Base-by-base conservation (phyloP, 108 stramenopile genomes). In the Stephanodiscus minutulus region DNA sequence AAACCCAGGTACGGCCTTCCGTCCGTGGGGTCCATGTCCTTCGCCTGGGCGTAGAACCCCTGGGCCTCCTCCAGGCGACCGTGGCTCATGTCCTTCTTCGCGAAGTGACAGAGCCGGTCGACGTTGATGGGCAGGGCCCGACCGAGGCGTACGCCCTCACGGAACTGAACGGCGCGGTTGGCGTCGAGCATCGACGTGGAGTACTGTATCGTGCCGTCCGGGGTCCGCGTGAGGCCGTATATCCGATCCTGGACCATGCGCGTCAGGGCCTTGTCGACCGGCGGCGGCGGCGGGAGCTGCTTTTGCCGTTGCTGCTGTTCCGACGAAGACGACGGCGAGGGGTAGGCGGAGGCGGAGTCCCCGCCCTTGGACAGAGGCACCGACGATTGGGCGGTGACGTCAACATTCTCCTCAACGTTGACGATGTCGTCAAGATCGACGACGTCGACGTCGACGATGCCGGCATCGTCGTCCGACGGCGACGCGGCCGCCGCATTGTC, bases 1-100 rank as follows among this genome's bases (percentile, higher is more conserved):
- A 95, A 73, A n/a, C 94, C 94, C 22, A 95, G 77, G 61, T 92
- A 95, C 21, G 90, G 85, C 66, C 91, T 66, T 20, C 94, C 94
- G 77, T 95, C 91, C 21, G 78, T 83, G 6, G 91, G 89, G 68
- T 91, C 87, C 61, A 91, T 85, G 25, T 62, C 44, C 43, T 88
- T 59, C 1, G 87, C 87, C 70, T 77, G 10, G 28, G 76, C 50
- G 67, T 91, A 91, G 41, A 68, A 73, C 41, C 83, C 85, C 68
- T 82, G 68, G 12, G 90, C 90, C 70, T 91, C 90, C 53, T 88
- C 87, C 46, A 91, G 33, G 22, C 83, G 70, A 6, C 82, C 82
- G 43, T 82, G 68, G 52, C 76, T 72, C 29, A 92, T 67, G 58
- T 90, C 86, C 54, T 86, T 85, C 71, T 92, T 91, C 22, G 88